These are phyloP conservation scores for Myochromella boudieri DNA, from an alignment of 768 basidiomycete genomes.

Conservation along the genomic window DNA sequence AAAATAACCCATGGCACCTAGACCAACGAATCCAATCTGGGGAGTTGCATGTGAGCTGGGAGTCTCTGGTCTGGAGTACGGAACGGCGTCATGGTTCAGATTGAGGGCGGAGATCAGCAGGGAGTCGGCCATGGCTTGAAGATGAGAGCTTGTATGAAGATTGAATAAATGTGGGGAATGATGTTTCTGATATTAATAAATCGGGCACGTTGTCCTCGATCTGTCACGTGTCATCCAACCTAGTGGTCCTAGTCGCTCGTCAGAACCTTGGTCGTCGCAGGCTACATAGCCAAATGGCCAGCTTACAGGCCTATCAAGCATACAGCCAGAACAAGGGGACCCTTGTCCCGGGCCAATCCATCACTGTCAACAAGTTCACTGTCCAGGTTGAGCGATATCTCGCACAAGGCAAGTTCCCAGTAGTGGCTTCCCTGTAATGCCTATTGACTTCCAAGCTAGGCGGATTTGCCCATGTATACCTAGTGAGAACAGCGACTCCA, in stretches of 20 bases:
- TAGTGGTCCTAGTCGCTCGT: too few species aligned
- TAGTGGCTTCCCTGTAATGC: constrained; percentile 7
- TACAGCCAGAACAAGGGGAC: constrained; percentile 66
- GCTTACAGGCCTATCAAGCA: constrained; percentile 48
- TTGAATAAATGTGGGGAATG: too few species aligned
- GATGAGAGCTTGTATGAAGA: constrained; percentile 7
- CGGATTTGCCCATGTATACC: constrained; percentile 97
- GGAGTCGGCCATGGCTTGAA: constrained; percentile 20
- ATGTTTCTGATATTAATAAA: constrained; percentile 7
- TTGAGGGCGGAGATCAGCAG: constrained; percentile 17
- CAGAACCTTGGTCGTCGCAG: too few species aligned
- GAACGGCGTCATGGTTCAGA: constrained; percentile 19
- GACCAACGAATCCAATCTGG: constrained; percentile 44
- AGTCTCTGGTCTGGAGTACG: constrained; percentile 61
- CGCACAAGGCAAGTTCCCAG: constrained; percentile 71
- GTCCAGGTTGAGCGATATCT: constrained; percentile 95
- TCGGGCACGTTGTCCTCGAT: constrained; percentile 1
- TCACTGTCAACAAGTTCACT: constrained; percentile 84
- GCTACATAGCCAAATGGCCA: constrained; percentile 38
- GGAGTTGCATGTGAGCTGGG: constrained; percentile 34
- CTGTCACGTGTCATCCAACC: constrained; percentile 19
- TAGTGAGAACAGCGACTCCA: constrained; percentile 82
- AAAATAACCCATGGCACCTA: constrained; percentile 69
- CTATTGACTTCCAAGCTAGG: constrained; percentile 46
- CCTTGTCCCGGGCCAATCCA: constrained; percentile 78